Evolutionary conservation across 1,284 basidiomycete genomes (phyloP), one percentile per base, ranked within the genome.

Genomic region (Trametes sp.): DNA sequence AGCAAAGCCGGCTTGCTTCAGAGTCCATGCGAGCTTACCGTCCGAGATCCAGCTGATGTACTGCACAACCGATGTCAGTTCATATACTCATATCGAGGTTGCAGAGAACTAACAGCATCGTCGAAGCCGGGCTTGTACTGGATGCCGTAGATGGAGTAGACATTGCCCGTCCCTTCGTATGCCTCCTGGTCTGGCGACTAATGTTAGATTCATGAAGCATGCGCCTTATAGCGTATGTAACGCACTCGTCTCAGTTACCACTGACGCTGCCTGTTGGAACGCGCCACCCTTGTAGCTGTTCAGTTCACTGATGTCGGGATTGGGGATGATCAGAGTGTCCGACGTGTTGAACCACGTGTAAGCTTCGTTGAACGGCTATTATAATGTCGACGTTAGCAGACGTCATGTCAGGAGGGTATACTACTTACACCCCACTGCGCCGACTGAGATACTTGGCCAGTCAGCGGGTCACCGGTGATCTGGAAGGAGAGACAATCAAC

Each of bases 11-110:
- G 80, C 76, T n/a, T 84, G 83, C 41, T 86, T 84, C 57, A 98
- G 70, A 3, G 88, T 92, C 94, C 94, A 98, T 33, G 87, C 85
- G 57, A 83, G 78, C 69, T 86, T 77, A 63, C 78, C 83, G 64
- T 88, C 81, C 31, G 87, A 77, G 35, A 93, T 83, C 95, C 95
- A 96, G 28, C 86, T 84, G 69, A 96, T 92, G 74, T 94, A 95
- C 81, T 93, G 75, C 1, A n/a, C n/a, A 6, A 4, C 13, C 2
- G 94, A 86, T 45, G 10, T 41, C n/a, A 29, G 54, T 45, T 36
- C n/a, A 36, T 10, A 31, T 5, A n/a, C 3, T 5, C 19, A 3
- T 10, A 19, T 7, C 19, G 6, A 24, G 44, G 10, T 21, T 14
- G 23, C 21, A 28, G 2, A 33, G 41, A 13, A 64, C 66, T 66